Percentiles rank a stretch among this genome's conserved stretches.
These are phyloP conservation scores for Triticum turgidum DNA, from an alignment of 176 grass and related monocot genomes.

Conservation along the genomic window DNA sequence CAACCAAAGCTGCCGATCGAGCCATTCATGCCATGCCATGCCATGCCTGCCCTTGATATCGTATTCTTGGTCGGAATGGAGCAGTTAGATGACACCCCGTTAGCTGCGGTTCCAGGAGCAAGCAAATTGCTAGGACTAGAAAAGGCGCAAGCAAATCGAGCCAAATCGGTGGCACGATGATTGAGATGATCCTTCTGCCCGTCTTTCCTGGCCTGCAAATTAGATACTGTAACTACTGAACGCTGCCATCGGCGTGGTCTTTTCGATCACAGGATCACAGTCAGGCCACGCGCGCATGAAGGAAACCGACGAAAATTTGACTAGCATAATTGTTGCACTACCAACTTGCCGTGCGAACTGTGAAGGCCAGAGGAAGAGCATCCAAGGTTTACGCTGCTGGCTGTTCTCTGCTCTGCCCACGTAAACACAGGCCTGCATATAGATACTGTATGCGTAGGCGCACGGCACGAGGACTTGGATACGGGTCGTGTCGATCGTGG, in stretches of 20 bases:
- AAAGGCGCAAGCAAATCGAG: background rate
- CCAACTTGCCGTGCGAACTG: background rate
- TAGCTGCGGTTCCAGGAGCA: background rate
- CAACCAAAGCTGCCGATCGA: background rate
- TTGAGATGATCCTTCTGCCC: background rate
- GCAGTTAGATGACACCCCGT: background rate
- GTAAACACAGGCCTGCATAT: too few species aligned
- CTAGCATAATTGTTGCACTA: background rate
- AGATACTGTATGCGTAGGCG: too few species aligned
- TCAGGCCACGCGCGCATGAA: background rate
- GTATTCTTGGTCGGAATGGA: background rate
- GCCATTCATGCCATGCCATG: background rate
- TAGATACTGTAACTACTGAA: too few species aligned
- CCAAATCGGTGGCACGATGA: background rate
- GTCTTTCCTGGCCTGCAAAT: background rate
- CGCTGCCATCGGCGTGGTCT: background rate
- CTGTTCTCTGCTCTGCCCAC: background rate
- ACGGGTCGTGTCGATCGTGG: background rate
- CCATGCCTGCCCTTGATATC: background rate
- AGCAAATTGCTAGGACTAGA: background rate
- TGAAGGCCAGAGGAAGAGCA: background rate
- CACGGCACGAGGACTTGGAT: background rate
- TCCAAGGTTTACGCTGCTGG: conserved; percentile 9
- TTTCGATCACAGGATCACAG: background rate
- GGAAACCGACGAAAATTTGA: background rate